A percentile compares a stretch with the other conserved stretches of the same genome.
Evolutionary conservation across 768 basidiomycete genomes (phyloP).

Genomic region (Tricholoma terreum): DNA sequence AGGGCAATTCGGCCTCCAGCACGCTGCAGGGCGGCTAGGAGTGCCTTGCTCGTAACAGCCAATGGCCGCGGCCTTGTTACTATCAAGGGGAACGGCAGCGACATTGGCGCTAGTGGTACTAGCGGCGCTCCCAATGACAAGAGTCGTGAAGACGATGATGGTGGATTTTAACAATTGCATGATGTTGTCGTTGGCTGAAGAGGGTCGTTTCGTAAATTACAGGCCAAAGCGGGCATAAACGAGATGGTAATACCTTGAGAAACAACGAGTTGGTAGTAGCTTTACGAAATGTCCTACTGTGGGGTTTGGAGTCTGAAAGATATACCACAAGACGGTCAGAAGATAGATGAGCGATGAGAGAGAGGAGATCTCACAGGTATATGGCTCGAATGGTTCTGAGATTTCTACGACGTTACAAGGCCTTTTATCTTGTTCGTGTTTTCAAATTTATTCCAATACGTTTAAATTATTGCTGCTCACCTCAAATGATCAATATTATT

Average conservation of each 20-base stretch:
- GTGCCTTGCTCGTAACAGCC: slow-evolving; percentile 1
- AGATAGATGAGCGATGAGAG: background rate
- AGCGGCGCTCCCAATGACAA: background rate
- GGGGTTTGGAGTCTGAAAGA: no score
- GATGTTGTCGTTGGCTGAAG: background rate
- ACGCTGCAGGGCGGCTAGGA: background rate
- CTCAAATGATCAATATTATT: no score
- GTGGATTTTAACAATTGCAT: background rate
- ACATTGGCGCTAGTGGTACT: background rate
- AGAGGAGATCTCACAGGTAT: background rate
- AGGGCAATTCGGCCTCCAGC: background rate
- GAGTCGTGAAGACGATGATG: background rate
- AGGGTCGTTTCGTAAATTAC: background rate
- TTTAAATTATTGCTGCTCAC: no score
- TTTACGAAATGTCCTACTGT: background rate
- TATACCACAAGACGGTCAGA: background rate
- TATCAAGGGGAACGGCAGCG: background rate
- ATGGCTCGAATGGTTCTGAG: background rate
- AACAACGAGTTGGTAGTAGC: background rate
- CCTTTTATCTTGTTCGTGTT: background rate
- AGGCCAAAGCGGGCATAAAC: background rate
- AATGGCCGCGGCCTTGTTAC: background rate
- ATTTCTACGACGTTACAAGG: background rate
- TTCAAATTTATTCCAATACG: no score
- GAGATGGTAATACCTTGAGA: background rate